phyloP scores from a whole-genome alignment of 176 grass and related monocot genomes.

The Ampelocalamus luodianensis region DNA sequence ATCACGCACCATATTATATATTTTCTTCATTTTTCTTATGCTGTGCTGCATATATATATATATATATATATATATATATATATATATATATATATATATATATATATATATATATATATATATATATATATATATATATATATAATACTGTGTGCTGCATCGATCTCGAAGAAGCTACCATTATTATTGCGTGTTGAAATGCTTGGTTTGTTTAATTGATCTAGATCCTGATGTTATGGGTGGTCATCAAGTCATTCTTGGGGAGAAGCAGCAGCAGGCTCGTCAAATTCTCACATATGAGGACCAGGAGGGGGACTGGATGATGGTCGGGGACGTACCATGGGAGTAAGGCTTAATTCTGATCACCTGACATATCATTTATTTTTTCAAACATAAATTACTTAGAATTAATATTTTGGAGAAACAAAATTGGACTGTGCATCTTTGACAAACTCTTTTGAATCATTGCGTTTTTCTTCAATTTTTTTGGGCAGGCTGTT shows the following conservation, averaged over 20 bases:
- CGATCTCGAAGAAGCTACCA: not conserved
- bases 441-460: not conserved
- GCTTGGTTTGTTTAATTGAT: not conserved
- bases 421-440: not conserved
- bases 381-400: not conserved
- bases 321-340: constrained; percentile 75
- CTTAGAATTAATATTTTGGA: too few species aligned
- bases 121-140: too few species aligned
- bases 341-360: constrained; percentile 59
- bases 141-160: not conserved
- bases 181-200: not conserved
- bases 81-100: too few species aligned
- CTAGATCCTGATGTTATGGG: constrained; percentile 55
- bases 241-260: constrained; percentile 13
- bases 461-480: not conserved
- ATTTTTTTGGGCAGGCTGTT: constrained; percentile 51
- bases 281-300: constrained; percentile 67
- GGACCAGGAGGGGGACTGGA: constrained; percentile 80
- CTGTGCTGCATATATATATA: too few species aligned
- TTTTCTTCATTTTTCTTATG: too few species aligned
- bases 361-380: not conserved
- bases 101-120: too few species aligned
- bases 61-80: too few species aligned
- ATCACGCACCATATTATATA: not conserved
- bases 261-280: constrained; percentile 33